Base-by-base conservation (phyloP, 2,329 filamentous ascomycete genomes). In the Claviceps arundinis region DNA sequence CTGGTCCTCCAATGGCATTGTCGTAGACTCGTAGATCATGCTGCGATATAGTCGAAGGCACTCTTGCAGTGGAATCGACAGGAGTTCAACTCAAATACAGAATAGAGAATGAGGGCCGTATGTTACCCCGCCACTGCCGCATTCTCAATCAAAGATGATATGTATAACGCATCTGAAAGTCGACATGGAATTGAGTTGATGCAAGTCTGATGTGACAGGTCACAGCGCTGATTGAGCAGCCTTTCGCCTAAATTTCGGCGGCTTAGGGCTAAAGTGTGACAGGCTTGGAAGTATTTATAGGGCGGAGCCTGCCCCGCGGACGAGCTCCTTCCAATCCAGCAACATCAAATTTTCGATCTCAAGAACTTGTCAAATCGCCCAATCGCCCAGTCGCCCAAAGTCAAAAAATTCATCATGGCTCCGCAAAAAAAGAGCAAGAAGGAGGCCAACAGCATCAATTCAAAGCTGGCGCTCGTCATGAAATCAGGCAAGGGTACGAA, bases 351-450 rank as follows among this genome's bases (percentile, higher is more conserved):
- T 44, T 44, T 14, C 6, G 22, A 34, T 11, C 30, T 24, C 24
- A 14, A 38, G 26, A 16, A 59, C 62, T 66, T 51, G 55, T 56
- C 59, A 70, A 37, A 8, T 30, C 26, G 8, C 26, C 26, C 26
- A 30, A 4, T 9, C 24, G 2, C 6, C 26, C 26, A 30, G 55
- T 56, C 63, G 57, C 59, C 53, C 52, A 64, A 56, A 56, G 16
- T 60, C 59, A 59, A 11, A 77, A 43, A 30, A 62, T 62, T 72
- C 76, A 77, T 72, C 79, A 85, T 81, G 78, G 78, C 77, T 66
- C 73, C 75, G 67, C 71, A 80, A 69, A 89, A 89, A 82, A 87
- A 87, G 75, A 77, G 71, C 73, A 91, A 87, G 82, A 94, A 90
- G 78, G 84, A 88, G 74, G 82, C 86, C 73, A 81, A 73, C 84